These are phyloP conservation scores for Magnolia sinica DNA, from an alignment of 164 flowering plant species.

Conservation along the genomic window DNA sequence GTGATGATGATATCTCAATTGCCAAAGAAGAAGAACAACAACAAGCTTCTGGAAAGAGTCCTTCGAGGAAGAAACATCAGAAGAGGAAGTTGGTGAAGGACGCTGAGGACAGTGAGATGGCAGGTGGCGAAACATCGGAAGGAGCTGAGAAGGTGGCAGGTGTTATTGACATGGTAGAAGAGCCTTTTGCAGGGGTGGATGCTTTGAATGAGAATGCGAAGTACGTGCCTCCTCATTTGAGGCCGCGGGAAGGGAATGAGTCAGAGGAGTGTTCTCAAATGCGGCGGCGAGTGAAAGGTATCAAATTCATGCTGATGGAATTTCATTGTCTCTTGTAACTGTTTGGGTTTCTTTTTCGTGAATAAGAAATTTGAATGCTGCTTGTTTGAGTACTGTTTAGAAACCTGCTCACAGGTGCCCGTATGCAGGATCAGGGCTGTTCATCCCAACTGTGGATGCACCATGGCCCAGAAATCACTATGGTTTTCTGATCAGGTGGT, in stretches of 20 bases:
- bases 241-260: conserved; percentile 46
- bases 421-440: no score
- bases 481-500: background rate
- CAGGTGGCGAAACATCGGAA: background rate
- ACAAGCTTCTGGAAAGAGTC: background rate
- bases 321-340: background rate
- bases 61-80: conserved; percentile 30
- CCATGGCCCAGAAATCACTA: background rate
- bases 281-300: conserved; percentile 75
- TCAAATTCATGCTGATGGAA: conserved; percentile 9
- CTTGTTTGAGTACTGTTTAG: background rate
- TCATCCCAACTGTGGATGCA: background rate
- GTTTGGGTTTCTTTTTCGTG: background rate
- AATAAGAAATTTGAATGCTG: background rate
- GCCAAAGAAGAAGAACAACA: conserved; percentile 9
- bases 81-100: conserved; percentile 24
- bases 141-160: conserved; percentile 9
- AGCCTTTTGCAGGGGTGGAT: conserved; percentile 18
- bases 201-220: conserved; percentile 23
- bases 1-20: conserved; percentile 17
- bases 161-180: conserved; percentile 22
- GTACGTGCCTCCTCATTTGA: conserved; percentile 79
- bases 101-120: conserved; percentile 16
- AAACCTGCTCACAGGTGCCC: no score
- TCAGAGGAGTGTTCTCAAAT: conserved; percentile 57